A percentile compares a stretch with the other conserved stretches of the same genome.
Evolutionary conservation across 108 stramenopile genomes (phyloP).

Genomic region (Mediolabrus comicus): DNA sequence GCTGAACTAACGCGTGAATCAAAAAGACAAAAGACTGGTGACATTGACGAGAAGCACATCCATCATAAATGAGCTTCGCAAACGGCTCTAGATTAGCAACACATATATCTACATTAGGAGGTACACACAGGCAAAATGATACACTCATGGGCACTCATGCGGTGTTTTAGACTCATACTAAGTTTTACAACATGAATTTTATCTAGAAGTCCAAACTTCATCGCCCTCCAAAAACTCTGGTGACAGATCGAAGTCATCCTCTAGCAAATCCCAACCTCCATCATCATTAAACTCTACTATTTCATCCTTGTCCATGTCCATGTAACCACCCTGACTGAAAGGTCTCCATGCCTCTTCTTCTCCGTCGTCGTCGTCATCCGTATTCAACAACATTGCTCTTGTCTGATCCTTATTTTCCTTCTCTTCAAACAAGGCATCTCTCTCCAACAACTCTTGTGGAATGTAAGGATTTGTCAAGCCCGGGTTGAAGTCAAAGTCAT

Average conservation of each 20-base stretch:
- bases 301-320: constrained; percentile 82
- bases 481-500: constrained; percentile 88
- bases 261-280: constrained; percentile 84
- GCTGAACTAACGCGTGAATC: background rate
- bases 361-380: constrained; percentile 50
- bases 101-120: no score
- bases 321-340: constrained; percentile 75
- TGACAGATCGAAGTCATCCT: constrained; percentile 59
- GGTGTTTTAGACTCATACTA: background rate
- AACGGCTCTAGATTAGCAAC: no score
- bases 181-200: background rate
- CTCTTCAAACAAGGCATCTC: constrained; percentile 56
- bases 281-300: constrained; percentile 73
- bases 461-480: constrained; percentile 82
- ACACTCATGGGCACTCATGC: no score
- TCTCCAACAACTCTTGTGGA: constrained; percentile 80
- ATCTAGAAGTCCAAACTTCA: constrained; percentile 70
- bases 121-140: no score
- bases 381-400: constrained; percentile 31
- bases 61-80: no score
- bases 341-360: constrained; percentile 59
- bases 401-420: constrained; percentile 24
- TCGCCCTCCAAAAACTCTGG: constrained; percentile 62
- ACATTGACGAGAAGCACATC: no score
- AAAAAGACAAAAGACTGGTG: no score